Evolutionary conservation across 2,329 filamentous ascomycete species (phyloP).

Genomic region (Karstenula rhodostoma): DNA sequence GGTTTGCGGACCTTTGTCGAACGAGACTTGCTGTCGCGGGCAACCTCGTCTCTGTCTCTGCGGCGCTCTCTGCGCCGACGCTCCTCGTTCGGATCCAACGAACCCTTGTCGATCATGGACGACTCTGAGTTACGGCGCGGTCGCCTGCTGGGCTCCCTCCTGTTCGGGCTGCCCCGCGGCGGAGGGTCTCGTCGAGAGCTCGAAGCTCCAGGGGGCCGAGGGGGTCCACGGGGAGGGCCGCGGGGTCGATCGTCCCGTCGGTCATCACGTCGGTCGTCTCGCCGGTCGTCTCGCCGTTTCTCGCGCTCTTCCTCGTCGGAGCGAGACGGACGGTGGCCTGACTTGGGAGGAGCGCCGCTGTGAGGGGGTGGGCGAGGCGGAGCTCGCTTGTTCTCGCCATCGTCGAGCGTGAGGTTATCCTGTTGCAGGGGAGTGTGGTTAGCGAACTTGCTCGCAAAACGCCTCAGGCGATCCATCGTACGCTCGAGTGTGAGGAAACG

Average conservation of each 20-base stretch:
- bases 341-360: constrained; percentile 56
- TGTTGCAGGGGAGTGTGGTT: constrained; percentile 55
- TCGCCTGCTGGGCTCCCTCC: constrained; percentile 55
- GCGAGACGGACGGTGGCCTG: constrained; percentile 67
- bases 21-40: constrained; percentile 49
- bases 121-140: constrained; percentile 81
- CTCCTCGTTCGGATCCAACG: constrained; percentile 68
- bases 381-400: constrained; percentile 57
- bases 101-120: constrained; percentile 70
- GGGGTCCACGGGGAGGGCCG: constrained; percentile 48
- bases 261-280: not conserved
- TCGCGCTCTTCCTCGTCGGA: constrained; percentile 68
- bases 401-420: constrained; percentile 74
- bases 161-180: constrained; percentile 46
- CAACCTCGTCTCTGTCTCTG: constrained; percentile 59
- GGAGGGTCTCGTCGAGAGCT: constrained; percentile 38
- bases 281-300: constrained; percentile 12
- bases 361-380: constrained; percentile 52
- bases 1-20: constrained; percentile 50
- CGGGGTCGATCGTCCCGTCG: constrained; percentile 27
- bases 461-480: constrained; percentile 51
- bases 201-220: constrained; percentile 51
- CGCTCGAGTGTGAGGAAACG: constrained; percentile 5
- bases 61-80: constrained; percentile 60
- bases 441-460: constrained; percentile 52